phyloP scores from a whole-genome alignment of 2,329 filamentous ascomycete genomes.

The Orbilia brochopaga region DNA sequence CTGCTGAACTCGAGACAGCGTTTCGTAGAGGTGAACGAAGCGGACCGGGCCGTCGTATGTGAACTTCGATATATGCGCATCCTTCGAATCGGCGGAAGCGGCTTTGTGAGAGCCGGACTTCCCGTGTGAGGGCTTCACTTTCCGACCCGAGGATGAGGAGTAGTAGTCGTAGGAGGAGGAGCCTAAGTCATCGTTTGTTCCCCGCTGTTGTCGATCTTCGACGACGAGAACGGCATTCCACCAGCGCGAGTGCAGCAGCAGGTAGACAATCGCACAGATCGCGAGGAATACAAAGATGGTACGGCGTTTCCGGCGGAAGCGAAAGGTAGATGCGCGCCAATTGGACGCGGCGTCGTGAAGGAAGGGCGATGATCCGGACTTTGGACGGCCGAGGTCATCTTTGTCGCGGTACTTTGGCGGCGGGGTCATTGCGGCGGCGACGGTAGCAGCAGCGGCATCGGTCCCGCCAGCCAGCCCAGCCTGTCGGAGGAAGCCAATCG shows the following conservation, averaged over 20 bases:
- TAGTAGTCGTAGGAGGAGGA: not conserved
- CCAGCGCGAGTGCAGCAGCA: conserved; percentile 39
- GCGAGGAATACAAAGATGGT: conserved; percentile 37
- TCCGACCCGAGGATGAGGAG: no score
- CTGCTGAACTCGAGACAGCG: conserved; percentile 28
- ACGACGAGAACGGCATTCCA: conserved; percentile 33
- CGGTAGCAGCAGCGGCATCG: conserved; percentile 5
- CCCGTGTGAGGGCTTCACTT: conserved; percentile 4
- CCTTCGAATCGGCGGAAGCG: conserved; percentile 23
- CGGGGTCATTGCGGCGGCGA: conserved; percentile 19
- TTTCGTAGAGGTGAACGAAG: conserved; percentile 43
- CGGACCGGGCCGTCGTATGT: conserved; percentile 38
- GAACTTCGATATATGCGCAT: conserved; percentile 32
- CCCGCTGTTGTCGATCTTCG: conserved; percentile 14
- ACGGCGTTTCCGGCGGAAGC: conserved; percentile 42
- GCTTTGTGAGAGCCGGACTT: conserved; percentile 31
- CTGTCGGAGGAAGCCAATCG: conserved; percentile 8
- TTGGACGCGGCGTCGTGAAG: conserved; percentile 14
- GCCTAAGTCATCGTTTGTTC: not conserved
- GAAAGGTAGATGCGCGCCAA: conserved; percentile 26
- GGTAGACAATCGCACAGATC: conserved; percentile 32
- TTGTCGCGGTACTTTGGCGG: conserved; percentile 41
- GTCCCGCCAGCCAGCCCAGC: conserved; percentile 4
- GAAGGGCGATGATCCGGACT: conserved; percentile 17
- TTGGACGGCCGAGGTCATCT: conserved; percentile 45